Base-by-base conservation (phyloP, 805 yeast species). In the Metschnikowia peoriensis region DNA sequence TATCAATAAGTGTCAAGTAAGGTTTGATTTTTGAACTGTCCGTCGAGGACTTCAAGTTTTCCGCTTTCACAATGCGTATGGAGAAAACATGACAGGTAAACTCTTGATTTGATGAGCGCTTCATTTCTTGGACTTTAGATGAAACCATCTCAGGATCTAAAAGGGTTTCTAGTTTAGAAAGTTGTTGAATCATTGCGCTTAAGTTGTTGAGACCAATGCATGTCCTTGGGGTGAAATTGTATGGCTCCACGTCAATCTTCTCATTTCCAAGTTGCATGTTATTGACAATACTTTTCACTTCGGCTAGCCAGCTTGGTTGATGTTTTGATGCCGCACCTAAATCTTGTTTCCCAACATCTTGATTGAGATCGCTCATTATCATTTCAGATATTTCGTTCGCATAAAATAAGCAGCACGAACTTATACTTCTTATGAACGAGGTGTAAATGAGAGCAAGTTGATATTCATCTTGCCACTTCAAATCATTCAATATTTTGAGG, bases 191-290 rank as follows among this genome's bases (percentile, higher is more conserved):
- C 75, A 82, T 75, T 10, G 80, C 77, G 1, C 81, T 75, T 9
- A 90, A 62, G 61, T 90, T 83, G 66, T 88, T 88, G 54, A 89
- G 71, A n/a, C 86, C 83, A n/a, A 87, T 81, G 67, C 96, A 89
- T 0, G 91, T 84, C 49, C 78, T 75, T 6, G 76, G 71, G 52
- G 77, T 73, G 69, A 86, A 86, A 42, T 80, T 77, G 61, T 76
- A 84, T 0, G 91, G 85, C 14, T 76, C 78, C 2, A 81, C 46
- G 7, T 68, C 70, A 6, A 72, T 50, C 42, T 72, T 73, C 0
- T 65, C 66, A 11, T 58, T 53, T 22, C 74, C 67, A 28, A 68
- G 66, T 39, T 73, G 76, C 28, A 72, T 70, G 47, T 69, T 71
- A 45, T 67, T 65, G 0, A 84, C 77, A 1, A 78, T 84, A 47